Base-by-base conservation (phyloP, 2,329 filamentous ascomycete species). In the Furcasterigmium sp. region DNA sequence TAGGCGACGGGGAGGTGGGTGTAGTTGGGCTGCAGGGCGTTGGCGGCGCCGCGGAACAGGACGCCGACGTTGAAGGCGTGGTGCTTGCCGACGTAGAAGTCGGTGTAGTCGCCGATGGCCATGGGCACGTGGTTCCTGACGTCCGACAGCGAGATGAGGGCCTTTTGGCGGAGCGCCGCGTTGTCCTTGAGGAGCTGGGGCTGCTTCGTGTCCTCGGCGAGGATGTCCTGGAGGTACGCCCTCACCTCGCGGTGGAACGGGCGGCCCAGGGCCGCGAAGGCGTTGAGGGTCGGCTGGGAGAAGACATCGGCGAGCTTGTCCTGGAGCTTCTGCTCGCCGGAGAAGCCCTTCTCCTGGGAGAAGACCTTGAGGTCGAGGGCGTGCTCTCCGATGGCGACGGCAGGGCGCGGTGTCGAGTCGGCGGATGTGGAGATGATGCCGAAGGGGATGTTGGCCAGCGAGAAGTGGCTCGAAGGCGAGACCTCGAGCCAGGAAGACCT, bases 21-120 rank as follows among this genome's bases (percentile, higher is more conserved):
- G 61, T 91, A 93, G 59, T 91, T 91, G 9, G 85, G 84, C 60
- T 91, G 84, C 17, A 93, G 69, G 0, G 86, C 85, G 51, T 89
- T 87, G 14, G 76, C 74, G 0, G 82, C 76, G 0, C 85, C 86
- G 26, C 87, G 79, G 65, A 91, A 89, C 18, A 91, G 72, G 2
- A 79, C 75, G 4, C 85, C 86, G 8, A 86, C 72, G 52, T 65
- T 67, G 68, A 81, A 85, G 5, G 87, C 87, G 62, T 93, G 87
- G 56, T 91, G 84, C 54, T 84, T 67, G 39, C 87, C 86, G 13
- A 84, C 87, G 57, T 87, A 93, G 66, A 91, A 93, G 58, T 93
- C 87, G 2, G 87, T 88, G 59, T 91, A 91, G 58, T 91, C 87
- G 25, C 86, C 85, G 54, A 91, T 87, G 29, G 76, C 69, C 70